Conservation (phyloP, 169 alveolate species). For the Plasmodium gonderi region DNA sequence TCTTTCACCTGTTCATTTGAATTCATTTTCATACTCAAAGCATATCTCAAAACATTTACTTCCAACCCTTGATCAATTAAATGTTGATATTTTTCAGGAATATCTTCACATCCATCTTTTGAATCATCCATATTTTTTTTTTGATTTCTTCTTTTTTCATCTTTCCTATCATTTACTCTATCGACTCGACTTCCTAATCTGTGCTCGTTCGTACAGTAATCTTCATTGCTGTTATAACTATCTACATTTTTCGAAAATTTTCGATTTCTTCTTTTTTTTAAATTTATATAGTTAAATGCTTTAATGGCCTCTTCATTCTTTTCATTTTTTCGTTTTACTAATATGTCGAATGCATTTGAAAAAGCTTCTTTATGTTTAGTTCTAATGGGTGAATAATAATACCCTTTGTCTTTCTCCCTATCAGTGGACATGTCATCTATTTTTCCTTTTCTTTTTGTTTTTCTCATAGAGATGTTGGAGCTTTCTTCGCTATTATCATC, state of each 20-base stretch:
- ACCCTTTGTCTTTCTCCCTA: background rate
- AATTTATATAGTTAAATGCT: constrained; percentile 47
- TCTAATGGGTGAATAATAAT: background rate
- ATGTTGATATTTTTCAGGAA: constrained; percentile 23
- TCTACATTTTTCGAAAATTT: background rate
- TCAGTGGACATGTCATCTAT: background rate
- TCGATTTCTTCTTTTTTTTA: constrained; percentile 23
- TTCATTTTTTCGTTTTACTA: constrained; percentile 45
- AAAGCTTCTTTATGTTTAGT: constrained; percentile 22
- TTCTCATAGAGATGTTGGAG: background rate
- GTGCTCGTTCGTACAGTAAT: background rate
- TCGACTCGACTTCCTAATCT: background rate
- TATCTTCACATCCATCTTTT: constrained; percentile 28
- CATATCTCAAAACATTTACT: constrained; percentile 32
- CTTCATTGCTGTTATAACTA: background rate
- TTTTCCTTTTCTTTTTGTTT: background rate
- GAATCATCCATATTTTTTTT: constrained; percentile 34
- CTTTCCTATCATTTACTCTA: background rate
- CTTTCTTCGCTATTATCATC: background rate
- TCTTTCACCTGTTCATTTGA: constrained; percentile 74
- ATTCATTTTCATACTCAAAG: constrained; percentile 57
- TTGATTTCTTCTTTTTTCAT: constrained; percentile 12
- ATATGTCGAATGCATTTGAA: constrained; percentile 45
- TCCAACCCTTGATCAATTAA: constrained; percentile 51
- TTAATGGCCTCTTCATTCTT: constrained; percentile 61